Evolutionary conservation across 2,329 filamentous ascomycete genomes (phyloP).

Genomic region (Macroventuria anomochaeta): DNA sequence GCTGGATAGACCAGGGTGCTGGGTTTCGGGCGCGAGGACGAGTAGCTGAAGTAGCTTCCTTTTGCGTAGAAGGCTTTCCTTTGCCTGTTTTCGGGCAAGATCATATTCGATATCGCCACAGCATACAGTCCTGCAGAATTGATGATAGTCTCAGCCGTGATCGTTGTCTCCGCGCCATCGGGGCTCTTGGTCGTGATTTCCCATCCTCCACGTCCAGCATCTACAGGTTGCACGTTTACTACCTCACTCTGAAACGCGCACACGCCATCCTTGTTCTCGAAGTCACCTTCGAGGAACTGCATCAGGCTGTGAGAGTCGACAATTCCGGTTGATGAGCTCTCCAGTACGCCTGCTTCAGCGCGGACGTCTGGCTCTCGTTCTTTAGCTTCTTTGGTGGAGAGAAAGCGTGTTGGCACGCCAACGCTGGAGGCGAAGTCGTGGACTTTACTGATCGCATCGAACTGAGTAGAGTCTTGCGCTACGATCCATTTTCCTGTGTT

Average conservation of each 20-base stretch:
- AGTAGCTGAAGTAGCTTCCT: conserved; percentile 92
- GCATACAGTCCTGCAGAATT: conserved; percentile 87
- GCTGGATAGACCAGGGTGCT: conserved; percentile 85
- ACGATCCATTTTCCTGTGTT: conserved; percentile 94
- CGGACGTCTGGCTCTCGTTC: conserved; percentile 76
- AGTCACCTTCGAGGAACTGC: conserved; percentile 76
- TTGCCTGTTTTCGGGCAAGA: conserved; percentile 66
- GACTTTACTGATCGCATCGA: conserved; percentile 64
- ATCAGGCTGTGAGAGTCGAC: conserved; percentile 87
- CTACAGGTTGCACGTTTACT: conserved; percentile 62
- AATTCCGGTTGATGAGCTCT: conserved; percentile 86
- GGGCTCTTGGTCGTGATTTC: conserved; percentile 61
- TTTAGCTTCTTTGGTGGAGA: conserved; percentile 67
- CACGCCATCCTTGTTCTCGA: conserved; percentile 78
- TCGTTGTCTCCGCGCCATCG: conserved; percentile 56
- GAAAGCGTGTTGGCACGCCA: conserved; percentile 74
- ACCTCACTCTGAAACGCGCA: conserved; percentile 74
- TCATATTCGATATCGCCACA: conserved; percentile 79
- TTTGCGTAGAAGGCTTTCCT: conserved; percentile 81
- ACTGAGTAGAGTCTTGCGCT: conserved; percentile 77
- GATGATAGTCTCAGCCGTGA: conserved; percentile 78
- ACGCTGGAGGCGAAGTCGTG: conserved; percentile 62
- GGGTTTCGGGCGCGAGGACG: conserved; percentile 67
- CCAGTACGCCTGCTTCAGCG: conserved; percentile 76
- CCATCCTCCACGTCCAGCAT: conserved; percentile 69